Evolutionary conservation across 257 asterid species (phyloP), one percentile per base, ranked within the genome.

Genomic region (Lantana camara): DNA sequence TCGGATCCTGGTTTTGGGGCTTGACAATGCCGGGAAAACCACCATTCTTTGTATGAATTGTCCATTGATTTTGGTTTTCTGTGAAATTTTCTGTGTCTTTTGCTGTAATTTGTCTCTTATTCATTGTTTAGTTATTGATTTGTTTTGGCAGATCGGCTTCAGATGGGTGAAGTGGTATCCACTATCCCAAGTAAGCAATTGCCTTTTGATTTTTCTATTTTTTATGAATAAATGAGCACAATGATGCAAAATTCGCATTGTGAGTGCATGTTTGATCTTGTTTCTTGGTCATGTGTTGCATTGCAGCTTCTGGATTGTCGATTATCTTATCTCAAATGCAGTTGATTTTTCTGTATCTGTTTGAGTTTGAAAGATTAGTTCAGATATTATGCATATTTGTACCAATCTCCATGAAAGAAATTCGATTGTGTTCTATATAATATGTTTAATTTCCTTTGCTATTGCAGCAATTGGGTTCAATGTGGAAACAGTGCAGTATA

Each of bases 91-190:
- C 38, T 7, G 9, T 29, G 16, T 45, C 24, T 49, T 34, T 19
- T 40, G 46, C 2, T 6, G 22, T 56, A 45, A 13, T n/a, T 66
- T 52, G 1, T 5, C 16, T 67, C 14, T 7, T 0, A 8, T 15
- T 30, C 19, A 13, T 50, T 34, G 8, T 8, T 17, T n/a, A 19
- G 2, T 47, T 13, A 52, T 42, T 2, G 20, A 9, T 10, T 30
- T 8, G 7, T 23, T 40, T 70, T 37, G 64, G 76, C 92, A 89
- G 98, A 92, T 89, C 98, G 98, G 77, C 97, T 92, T 71, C 97
- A 87, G 87, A 89, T 92, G 97, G 98, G 98, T 65, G 97, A 89
- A 82, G 98, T 92, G 17, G 98, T 92, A 59, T 87, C 98, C 56
- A 92, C 98, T 50, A 92, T 92, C 66, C 98, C 98, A 38, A 92